Evolutionary conservation across 139 green algal species (phyloP).

Genomic region (Diplosphaera chodatii): DNA sequence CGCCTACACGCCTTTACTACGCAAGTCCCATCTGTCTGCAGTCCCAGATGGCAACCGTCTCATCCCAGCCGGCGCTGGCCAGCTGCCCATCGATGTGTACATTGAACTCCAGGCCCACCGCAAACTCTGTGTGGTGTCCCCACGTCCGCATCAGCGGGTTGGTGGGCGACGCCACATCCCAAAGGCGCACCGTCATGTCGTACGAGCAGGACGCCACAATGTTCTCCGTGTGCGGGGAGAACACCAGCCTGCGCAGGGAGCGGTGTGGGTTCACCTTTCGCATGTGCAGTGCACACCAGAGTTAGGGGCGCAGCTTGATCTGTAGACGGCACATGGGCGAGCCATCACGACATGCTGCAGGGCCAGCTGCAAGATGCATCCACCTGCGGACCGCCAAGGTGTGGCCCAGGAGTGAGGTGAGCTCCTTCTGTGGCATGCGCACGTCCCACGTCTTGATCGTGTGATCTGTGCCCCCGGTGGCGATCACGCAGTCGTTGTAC

Average conservation of each 20-base stretch:
- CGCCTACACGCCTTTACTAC: not conserved
- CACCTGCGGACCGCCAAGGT: conserved; percentile 27
- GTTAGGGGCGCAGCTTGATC: no score
- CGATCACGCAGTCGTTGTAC: conserved; percentile 94
- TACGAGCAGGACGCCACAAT: conserved; percentile 85
- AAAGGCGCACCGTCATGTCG: conserved; percentile 94
- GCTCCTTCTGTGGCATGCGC: conserved; percentile 44
- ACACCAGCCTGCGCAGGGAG: conserved; percentile 64
- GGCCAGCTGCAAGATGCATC: no score
- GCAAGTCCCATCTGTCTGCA: conserved; percentile 1
- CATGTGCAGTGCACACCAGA: no score
- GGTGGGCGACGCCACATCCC: conserved; percentile 71
- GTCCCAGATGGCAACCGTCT: conserved; percentile 62
- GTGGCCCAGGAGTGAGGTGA: conserved; percentile 75
- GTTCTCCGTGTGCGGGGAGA: conserved; percentile 73
- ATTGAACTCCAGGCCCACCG: conserved; percentile 84
- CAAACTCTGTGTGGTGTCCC: conserved; percentile 90
- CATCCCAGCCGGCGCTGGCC: conserved; percentile 84
- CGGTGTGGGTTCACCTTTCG: no score
- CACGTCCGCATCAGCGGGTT: conserved; percentile 62
- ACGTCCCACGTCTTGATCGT: conserved; percentile 87
- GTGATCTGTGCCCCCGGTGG: conserved; percentile 91
- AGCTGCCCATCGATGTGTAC: conserved; percentile 74
- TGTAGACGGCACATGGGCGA: no score
- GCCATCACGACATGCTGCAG: no score